A percentile compares a stretch with the other conserved stretches of the same genome.
Conservation (phyloP, 2,329 filamentous ascomycete genomes). For the Neopestalotiopsis clavispora region DNA sequence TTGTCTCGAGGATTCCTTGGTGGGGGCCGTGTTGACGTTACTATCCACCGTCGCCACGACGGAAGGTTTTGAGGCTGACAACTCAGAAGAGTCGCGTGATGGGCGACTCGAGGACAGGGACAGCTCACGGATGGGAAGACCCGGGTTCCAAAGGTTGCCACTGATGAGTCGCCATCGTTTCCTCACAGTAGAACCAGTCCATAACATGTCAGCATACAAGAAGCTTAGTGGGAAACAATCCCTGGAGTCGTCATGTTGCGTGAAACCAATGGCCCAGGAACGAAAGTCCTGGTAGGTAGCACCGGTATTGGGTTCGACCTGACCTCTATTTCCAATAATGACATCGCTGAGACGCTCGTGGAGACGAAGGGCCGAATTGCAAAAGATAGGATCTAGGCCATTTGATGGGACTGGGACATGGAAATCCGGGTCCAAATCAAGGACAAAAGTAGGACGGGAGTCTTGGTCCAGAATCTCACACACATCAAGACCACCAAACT, state of each 20-base stretch:
- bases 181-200: conserved; percentile 43
- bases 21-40: conserved; percentile 3
- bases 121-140: conserved; percentile 30
- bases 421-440: conserved; percentile 44
- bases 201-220: conserved; percentile 38
- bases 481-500: conserved; percentile 28
- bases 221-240: conserved; percentile 50
- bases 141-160: conserved; percentile 41
- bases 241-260: conserved; percentile 46
- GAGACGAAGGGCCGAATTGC: conserved; percentile 38
- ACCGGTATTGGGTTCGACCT: not conserved
- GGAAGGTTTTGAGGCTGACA: conserved; percentile 5
- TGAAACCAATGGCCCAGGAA: conserved; percentile 46
- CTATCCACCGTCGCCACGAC: conserved; percentile 13
- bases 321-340: conserved; percentile 23
- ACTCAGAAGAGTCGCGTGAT: conserved; percentile 23
- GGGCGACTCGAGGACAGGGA: conserved; percentile 25
- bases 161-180: conserved; percentile 47
- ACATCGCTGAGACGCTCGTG: conserved; percentile 39
- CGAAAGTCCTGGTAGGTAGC: conserved; percentile 41
- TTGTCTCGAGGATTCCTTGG: not conserved
- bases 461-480: conserved; percentile 41
- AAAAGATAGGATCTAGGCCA: conserved; percentile 39
- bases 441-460: conserved; percentile 42
- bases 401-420: conserved; percentile 22